phyloP scores from a whole-genome alignment of 208 protist genomes.

The Strigomonas oncopelti region DNA sequence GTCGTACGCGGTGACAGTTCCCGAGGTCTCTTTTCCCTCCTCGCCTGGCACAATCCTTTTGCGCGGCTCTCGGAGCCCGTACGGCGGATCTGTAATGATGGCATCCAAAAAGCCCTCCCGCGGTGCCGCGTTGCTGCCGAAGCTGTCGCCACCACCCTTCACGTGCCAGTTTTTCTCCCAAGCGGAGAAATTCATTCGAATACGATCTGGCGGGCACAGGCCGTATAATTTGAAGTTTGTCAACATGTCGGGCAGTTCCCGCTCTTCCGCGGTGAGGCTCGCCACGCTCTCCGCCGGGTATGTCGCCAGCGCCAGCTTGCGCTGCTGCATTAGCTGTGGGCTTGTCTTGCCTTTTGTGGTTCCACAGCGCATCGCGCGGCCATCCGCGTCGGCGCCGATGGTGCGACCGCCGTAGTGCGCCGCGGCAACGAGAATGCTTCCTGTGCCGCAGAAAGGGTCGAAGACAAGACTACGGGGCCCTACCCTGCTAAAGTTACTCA shows the following conservation, averaged over 20 bases:
- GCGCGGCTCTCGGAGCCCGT: conserved; percentile 81
- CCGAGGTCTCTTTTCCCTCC: not conserved
- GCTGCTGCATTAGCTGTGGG: conserved; percentile 71
- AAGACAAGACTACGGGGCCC: conserved; percentile 49
- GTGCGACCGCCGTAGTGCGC: conserved; percentile 82
- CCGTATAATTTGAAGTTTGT: conserved; percentile 90
- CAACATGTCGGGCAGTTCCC: conserved; percentile 40
- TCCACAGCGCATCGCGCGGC: conserved; percentile 73
- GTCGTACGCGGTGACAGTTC: too few relatives aligned
- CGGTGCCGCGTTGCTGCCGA: too few relatives aligned
- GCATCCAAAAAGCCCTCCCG: too few relatives aligned
- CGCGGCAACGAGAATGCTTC: conserved; percentile 82
- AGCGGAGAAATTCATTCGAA: conserved; percentile 82
- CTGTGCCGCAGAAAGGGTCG: conserved; percentile 93
- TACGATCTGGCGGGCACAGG: conserved; percentile 61
- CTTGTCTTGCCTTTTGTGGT: conserved; percentile 44
- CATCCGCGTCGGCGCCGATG: conserved; percentile 89
- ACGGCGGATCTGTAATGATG: conserved; percentile 91
- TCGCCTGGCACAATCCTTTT: conserved; percentile 29
- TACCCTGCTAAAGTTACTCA: conserved; percentile 87
- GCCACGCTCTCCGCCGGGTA: conserved; percentile 30
- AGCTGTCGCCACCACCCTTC: conserved; percentile 28
- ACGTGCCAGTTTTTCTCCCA: conserved; percentile 38
- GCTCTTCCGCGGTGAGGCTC: conserved; percentile 37
- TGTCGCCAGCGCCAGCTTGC: conserved; percentile 36